Evolutionary conservation across 2,329 filamentous ascomycete genomes (phyloP), one percentile per base, ranked within the genome.

Genomic region (Aotearoamyces nothofagi): DNA sequence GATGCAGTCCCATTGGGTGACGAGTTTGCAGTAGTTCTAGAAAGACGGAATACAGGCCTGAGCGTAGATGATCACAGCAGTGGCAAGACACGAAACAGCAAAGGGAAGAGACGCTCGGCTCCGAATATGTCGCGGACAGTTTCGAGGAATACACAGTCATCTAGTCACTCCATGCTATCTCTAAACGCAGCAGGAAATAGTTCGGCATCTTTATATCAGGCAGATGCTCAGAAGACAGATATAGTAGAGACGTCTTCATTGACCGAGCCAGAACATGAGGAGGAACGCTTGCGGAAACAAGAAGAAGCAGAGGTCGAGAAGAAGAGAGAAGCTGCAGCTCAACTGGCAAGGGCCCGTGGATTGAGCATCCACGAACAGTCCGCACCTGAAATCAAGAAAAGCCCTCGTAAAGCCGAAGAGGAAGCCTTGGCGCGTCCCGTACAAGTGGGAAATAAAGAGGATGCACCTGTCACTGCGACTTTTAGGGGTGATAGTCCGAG

Each of bases 1-100:
- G 87, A 96, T 53, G 87, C 87, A 1, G 71, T 93, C n/a, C 81
- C 84, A 9, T 57, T 96, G 11, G 82, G 87, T 43, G 87, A 94
- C 47, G 86, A 94, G 46, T 92, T 96, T 42, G 81, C 84, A 3
- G 75, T 92, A 49, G 72, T 75, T 3, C 61, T 94, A 36, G 76
- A 84, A 35, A 69, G 78, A 29, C 71, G 78, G 39, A 67, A 65
- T n/a, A 70, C 66, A 1, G 56, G 56, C 3, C 49, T 58, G 16
- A 58, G 57, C 23, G 58, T 58, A 10, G 83, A 90, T 32, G 78
- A 83, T 44, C 66, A 68, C 25, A 76, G 75, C 40, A 84, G 78
- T 43, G 69, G 65, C 25, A 78, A 66, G 37, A 72, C 66, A 13
- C 54, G 56, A 35, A 68, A 63, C 36, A 73, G 64, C 39, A 73